Evolutionary conservation across 306 rosid species (phyloP).

Genomic region (Clitoria ternatea): DNA sequence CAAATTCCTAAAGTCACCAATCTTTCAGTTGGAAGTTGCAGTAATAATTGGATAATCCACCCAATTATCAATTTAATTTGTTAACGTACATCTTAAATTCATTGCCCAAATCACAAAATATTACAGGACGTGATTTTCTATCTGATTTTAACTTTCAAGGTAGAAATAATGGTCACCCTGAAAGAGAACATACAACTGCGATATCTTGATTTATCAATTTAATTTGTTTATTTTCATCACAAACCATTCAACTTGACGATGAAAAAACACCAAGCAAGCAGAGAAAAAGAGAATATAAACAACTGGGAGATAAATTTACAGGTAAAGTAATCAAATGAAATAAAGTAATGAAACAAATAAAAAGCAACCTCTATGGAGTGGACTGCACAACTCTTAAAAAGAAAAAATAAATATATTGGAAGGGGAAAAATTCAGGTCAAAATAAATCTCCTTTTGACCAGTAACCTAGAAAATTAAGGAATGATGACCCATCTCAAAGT

Average conservation of each 20-base stretch:
- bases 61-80: not conserved
- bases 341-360: not conserved
- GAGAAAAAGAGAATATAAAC: not conserved
- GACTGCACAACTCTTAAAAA: not conserved
- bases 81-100: not conserved
- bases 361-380: not conserved
- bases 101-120: no score
- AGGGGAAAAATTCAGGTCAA: not conserved
- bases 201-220: constrained; percentile 6
- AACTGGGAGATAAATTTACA: not conserved
- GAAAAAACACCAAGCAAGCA: constrained; percentile 11
- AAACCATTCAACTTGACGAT: not conserved
- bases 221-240: not conserved
- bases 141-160: not conserved
- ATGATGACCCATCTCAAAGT: not conserved
- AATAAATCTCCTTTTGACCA: not conserved
- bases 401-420: not conserved
- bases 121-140: not conserved
- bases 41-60: not conserved
- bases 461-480: constrained; percentile 4
- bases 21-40: not conserved
- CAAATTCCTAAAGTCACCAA: not conserved
- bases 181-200: not conserved
- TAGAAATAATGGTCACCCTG: not conserved
- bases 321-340: not conserved